Evolutionary conservation across 352 stramenopile genomes (phyloP).

Genomic region (Phytophthora crassamura): DNA sequence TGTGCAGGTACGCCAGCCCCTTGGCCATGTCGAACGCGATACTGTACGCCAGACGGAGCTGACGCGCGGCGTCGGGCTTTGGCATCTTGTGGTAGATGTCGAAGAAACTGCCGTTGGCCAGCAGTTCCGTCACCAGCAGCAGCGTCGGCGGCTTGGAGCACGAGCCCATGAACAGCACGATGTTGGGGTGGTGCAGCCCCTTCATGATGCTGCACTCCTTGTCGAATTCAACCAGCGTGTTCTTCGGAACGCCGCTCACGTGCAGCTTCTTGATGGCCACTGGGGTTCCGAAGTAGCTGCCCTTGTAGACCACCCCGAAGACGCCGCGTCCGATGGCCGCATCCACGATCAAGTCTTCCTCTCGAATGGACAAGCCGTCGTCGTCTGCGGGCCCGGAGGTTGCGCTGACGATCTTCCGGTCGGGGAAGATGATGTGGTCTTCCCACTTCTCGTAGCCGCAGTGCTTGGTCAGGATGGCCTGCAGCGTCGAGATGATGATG

Average conservation of each 20-base stretch:
- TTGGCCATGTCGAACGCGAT: slow-evolving; percentile 92
- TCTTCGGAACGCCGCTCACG: slow-evolving; percentile 80
- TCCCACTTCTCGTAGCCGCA: slow-evolving; percentile 84
- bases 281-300: slow-evolving; percentile 83
- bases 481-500: slow-evolving; percentile 79
- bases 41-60: slow-evolving; percentile 75
- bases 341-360: slow-evolving; percentile 81
- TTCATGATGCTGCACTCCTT: slow-evolving; percentile 90
- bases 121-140: slow-evolving; percentile 95
- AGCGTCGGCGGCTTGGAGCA: slow-evolving; percentile 97
- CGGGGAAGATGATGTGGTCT: slow-evolving; percentile 84
- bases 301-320: slow-evolving; percentile 86
- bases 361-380: slow-evolving; percentile 78
- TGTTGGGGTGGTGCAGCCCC: slow-evolving; percentile 96
- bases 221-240: slow-evolving; percentile 83
- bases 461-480: slow-evolving; percentile 71
- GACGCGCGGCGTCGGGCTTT: slow-evolving; percentile 54
- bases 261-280: slow-evolving; percentile 89
- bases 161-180: slow-evolving; percentile 98
- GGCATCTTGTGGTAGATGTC: slow-evolving; percentile 90
- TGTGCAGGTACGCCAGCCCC: slow-evolving; percentile 97
- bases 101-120: slow-evolving; percentile 86
- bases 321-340: slow-evolving; percentile 76
- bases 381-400: slow-evolving; percentile 54
- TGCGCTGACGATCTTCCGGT: slow-evolving; percentile 73